phyloP scores from a whole-genome alignment of 23 red algal genomes.

The Agarophyton chilense region DNA sequence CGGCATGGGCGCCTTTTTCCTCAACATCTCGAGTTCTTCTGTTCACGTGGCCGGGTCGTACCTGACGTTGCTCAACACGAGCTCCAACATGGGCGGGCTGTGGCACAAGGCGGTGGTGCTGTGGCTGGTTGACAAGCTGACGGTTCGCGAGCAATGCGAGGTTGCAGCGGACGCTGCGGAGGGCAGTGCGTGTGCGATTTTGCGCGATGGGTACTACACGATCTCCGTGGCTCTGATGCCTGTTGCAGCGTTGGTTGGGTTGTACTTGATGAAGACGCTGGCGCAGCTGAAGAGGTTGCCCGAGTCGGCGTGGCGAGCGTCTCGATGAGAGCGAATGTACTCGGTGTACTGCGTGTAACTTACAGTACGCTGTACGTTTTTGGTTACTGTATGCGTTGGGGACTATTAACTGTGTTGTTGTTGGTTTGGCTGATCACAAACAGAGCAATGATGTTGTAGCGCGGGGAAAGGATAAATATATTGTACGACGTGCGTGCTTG shows the following conservation, averaged over 20 bases:
- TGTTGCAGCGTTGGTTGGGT: constrained; percentile 7
- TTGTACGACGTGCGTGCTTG: too few relatives aligned
- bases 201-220: constrained; percentile 61
- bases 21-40: constrained; percentile 73
- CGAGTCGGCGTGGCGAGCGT: constrained; percentile 51
- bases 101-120: constrained; percentile 88
- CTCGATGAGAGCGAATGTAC: not conserved
- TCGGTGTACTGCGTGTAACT: too few relatives aligned
- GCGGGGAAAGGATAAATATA: too few relatives aligned
- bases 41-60: constrained; percentile 89
- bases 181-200: constrained; percentile 22
- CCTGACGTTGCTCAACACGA: constrained; percentile 91
- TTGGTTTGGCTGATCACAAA: too few relatives aligned
- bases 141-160: constrained; percentile 34
- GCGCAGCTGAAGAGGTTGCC: constrained; percentile 14
- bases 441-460: too few relatives aligned
- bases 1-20: constrained; percentile 86
- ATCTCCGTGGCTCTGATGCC: constrained; percentile 45
- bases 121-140: constrained; percentile 75
- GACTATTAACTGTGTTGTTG: not conserved
- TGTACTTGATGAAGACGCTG: constrained; percentile 20
- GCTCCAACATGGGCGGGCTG: constrained; percentile 94
- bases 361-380: not conserved
- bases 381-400: not conserved
- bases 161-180: not conserved